Conservation (phyloP, 208 protist species). For the Acanthamoeba royreba region DNA sequence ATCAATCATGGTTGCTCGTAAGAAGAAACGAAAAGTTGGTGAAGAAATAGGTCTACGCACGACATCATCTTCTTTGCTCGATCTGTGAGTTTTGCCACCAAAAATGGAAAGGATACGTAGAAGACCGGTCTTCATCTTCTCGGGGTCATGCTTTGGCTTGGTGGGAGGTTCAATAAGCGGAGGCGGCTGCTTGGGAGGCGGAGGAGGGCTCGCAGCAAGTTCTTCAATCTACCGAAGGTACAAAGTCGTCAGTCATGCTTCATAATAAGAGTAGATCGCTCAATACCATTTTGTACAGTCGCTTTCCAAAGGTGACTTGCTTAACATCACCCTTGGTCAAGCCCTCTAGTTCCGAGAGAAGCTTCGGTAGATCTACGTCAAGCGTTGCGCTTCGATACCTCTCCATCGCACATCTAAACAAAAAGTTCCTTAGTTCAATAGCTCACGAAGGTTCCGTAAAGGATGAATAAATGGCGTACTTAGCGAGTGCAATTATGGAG, state of each 20-base stretch:
- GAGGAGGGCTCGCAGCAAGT: background rate
- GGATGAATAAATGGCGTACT: background rate
- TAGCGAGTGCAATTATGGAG: background rate
- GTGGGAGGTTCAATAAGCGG: background rate
- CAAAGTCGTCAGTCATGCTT: background rate
- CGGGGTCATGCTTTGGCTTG: background rate
- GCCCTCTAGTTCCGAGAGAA: background rate
- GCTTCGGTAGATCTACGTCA: background rate
- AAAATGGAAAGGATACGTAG: conserved; percentile 15
- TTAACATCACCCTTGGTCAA: background rate
- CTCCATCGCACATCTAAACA: background rate
- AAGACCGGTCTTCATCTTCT: conserved; percentile 4
- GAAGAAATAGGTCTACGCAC: background rate
- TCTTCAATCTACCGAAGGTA: background rate
- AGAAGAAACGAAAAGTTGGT: background rate
- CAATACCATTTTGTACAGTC: background rate
- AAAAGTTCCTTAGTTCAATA: background rate
- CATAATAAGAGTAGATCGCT: background rate
- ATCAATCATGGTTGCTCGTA: background rate
- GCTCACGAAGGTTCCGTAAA: background rate
- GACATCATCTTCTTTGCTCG: background rate
- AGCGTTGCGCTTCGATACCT: background rate
- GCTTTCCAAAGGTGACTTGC: conserved; percentile 21
- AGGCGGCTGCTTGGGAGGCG: background rate
- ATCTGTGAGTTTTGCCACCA: background rate